Base-by-base conservation (phyloP, 176 grass and related monocot genomes). In the Zoysia pacifica region DNA sequence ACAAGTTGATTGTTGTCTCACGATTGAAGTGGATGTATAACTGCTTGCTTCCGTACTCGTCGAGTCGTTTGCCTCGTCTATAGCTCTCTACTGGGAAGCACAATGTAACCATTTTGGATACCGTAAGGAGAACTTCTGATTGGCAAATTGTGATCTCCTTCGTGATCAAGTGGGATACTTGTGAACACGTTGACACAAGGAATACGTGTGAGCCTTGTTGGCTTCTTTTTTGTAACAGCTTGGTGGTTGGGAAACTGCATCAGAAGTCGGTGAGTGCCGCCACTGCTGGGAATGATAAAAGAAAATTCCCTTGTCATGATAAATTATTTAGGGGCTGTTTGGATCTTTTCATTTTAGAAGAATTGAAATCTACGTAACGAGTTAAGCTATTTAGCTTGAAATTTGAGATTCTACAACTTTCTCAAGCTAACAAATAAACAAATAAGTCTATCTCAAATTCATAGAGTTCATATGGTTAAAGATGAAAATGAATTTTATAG, bases 11-110 rank as follows among this genome's bases (percentile, higher is more conserved):
- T 18, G 71, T 93, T 48, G 80, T 88, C 38, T 91, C 86, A 12
- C 86, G 93, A 3, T 60, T 97, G 68, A 87, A 88, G 62, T 81
- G 80, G 68, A 98, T 94, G 79, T 98, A 98, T 13, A 89, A 87
- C 61, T 98, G 88, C 63, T 87, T 98, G 73, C 81, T 90, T 71
- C 90, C 88, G 85, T 89, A 76, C 12, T 48, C 77, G 41, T 84
- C 81, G 4, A 53, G 83, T 62, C 67, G 59, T 51, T 89, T 89
- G 63, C 87, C 46, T 3, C 83, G 83, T 67, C 52, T 82, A 16
- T 96, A 88, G 42, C 41, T 66, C 52, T 58, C 81, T 5, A n/a
- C 56, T 41, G 37, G 18, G 8, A 44, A 72, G 11, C 48, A 11
- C 13, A 9, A n/a, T 43, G 48, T 52, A 2, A 60, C 56, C 45